Percentiles rank a stretch among this genome's conserved stretches.
Conservation (phyloP, 495 filamentous ascomycete species). For the Echria macrotheca region DNA sequence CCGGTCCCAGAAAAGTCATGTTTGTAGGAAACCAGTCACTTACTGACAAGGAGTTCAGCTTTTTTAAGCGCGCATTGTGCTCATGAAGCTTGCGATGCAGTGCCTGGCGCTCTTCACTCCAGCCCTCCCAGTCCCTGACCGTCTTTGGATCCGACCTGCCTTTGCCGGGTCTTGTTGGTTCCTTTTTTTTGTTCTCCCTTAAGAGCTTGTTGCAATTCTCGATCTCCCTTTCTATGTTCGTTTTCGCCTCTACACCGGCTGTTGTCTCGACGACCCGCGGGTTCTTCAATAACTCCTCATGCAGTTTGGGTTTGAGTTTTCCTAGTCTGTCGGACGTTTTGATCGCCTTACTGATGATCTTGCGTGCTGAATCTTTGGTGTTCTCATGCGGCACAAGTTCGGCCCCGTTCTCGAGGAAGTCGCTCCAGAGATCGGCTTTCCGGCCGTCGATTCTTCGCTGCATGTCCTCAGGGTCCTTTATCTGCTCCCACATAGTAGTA, state of each 20-base stretch:
- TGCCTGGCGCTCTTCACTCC: background rate
- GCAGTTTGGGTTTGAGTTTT: background rate
- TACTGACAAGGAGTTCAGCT: slow-evolving; percentile 1
- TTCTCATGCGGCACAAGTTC: background rate
- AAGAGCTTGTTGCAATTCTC: background rate
- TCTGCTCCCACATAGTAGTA: background rate
- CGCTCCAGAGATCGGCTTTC: background rate
- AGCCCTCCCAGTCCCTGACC: background rate
- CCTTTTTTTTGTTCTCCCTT: background rate
- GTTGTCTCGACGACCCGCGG: background rate
- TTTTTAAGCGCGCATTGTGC: background rate
- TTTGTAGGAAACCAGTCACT: background rate
- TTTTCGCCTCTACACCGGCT: background rate
- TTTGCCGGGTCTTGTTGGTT: background rate
- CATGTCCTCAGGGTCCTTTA: background rate
- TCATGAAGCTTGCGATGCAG: background rate
- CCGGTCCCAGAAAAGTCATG: too few species aligned
- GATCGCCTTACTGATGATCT: background rate
- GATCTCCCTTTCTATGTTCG: background rate
- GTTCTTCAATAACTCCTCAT: background rate
- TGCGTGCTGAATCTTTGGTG: background rate
- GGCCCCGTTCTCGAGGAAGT: background rate
- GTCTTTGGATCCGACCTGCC: background rate
- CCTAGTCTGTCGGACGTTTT: background rate
- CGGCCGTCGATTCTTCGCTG: background rate